Conservation (phyloP, 73 alveolate genomes). For the Stentor roeselii region DNA sequence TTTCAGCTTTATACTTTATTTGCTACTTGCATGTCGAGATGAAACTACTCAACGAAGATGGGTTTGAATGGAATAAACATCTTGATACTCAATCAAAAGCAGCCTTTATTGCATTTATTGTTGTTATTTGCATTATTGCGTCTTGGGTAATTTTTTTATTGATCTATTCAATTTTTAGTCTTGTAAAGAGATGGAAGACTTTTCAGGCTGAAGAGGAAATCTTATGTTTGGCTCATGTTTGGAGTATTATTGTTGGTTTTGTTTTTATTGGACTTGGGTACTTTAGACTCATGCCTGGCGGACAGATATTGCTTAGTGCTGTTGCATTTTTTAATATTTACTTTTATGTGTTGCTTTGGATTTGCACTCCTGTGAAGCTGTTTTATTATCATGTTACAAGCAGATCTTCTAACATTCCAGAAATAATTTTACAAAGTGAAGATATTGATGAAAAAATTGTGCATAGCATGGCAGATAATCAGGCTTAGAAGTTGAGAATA, state of each 20-base stretch:
- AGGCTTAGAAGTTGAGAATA: too few relatives aligned
- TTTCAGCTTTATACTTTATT: background rate
- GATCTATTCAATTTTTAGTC: too few relatives aligned
- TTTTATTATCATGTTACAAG: too few relatives aligned
- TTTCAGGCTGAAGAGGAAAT: too few relatives aligned
- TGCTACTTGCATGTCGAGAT: background rate
- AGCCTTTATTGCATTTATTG: background rate
- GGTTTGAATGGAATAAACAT: conserved; percentile 4
- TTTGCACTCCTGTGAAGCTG: background rate
- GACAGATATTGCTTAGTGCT: background rate
- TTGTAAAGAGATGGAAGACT: too few relatives aligned
- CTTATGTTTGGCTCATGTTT: background rate
- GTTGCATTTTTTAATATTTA: background rate
- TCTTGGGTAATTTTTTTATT: background rate
- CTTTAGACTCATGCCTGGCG: background rate
- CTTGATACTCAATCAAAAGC: background rate
- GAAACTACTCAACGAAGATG: background rate
- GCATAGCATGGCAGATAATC: background rate
- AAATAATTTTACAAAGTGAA: too few relatives aligned
- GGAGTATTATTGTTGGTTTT: too few relatives aligned
- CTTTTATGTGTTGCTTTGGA: background rate
- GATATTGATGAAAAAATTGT: background rate
- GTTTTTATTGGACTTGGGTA: background rate
- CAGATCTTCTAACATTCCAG: too few relatives aligned
- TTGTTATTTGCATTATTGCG: background rate